phyloP scores from a whole-genome alignment of 768 basidiomycete genomes.

The Phaeotremella skinneri region DNA sequence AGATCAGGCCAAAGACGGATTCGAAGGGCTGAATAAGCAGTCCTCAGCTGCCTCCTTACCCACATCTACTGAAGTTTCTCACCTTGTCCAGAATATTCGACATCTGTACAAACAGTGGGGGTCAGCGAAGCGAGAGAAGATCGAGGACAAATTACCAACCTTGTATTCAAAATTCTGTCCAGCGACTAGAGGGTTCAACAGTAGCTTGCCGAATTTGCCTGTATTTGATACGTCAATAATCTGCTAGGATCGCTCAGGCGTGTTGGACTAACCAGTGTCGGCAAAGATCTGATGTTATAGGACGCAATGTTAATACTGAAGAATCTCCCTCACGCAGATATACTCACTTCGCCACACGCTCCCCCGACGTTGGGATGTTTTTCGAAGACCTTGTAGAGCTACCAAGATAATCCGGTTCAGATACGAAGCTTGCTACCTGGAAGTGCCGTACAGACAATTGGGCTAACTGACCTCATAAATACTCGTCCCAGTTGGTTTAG shows the following conservation, averaged over 20 bases:
- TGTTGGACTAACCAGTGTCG: conserved; percentile 22
- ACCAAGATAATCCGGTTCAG: not conserved
- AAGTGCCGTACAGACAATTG: not conserved
- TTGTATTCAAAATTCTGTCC: conserved; percentile 50
- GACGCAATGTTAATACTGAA: not conserved
- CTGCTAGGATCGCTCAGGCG: not conserved
- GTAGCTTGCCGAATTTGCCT: conserved; percentile 34
- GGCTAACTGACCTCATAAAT: conserved; percentile 37
- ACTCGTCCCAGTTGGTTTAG: conserved; percentile 45
- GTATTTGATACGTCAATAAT: not conserved
- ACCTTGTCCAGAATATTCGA: conserved; percentile 45
- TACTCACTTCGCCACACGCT: conserved; percentile 41
- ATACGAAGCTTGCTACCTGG: not conserved
- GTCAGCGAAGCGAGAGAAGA: not conserved
- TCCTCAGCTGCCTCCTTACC: not conserved
- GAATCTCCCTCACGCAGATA: not conserved
- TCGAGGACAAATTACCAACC: conserved; percentile 7
- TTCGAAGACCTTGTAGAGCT: conserved; percentile 47
- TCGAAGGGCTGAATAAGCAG: conserved; percentile 33
- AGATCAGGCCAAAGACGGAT: conserved; percentile 45
- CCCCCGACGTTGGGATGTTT: conserved; percentile 48
- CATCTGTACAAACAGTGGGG: conserved; percentile 31
- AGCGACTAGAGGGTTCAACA: conserved; percentile 47
- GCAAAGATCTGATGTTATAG: conserved; percentile 30
- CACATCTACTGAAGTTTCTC: not conserved